Conservation (phyloP, 208 protist genomes). For the Phytomonas sp. region DNA sequence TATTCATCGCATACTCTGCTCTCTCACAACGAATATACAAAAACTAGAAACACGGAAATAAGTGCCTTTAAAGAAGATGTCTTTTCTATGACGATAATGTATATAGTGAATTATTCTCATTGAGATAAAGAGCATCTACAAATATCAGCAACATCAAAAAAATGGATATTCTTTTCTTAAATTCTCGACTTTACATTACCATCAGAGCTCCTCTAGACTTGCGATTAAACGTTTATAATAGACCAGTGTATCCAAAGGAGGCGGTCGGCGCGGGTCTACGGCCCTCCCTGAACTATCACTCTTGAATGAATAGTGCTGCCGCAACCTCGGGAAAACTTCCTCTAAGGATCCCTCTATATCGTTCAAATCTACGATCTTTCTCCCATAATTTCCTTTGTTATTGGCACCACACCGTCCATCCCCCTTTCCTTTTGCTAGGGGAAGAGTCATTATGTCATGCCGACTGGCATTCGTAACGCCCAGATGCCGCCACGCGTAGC, state of each 20-base stretch:
- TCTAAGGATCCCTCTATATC: no score
- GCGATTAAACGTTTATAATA: conserved; percentile 54
- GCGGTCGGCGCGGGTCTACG: conserved; percentile 15
- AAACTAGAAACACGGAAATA: neutral
- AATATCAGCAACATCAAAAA: neutral
- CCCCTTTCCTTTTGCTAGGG: conserved; percentile 6
- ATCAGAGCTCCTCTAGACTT: conserved; percentile 45
- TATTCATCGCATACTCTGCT: no score
- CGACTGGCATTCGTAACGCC: conserved; percentile 63
- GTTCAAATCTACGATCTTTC: neutral
- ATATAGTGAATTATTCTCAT: no score
- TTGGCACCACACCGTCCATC: neutral
- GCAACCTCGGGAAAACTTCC: no score
- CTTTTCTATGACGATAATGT: no score
- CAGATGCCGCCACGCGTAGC: conserved; percentile 59
- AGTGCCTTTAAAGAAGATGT: neutral
- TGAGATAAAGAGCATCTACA: no score
- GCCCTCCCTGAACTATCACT: neutral
- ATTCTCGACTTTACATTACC: neutral
- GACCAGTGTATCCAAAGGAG: conserved; percentile 62
- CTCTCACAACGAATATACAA: no score
- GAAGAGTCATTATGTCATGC: conserved; percentile 20
- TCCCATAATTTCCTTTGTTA: neutral
- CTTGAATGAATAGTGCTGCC: no score
- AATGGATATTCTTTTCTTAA: neutral